Percentiles rank a stretch among this genome's conserved stretches.
phyloP scores from a whole-genome alignment of 768 basidiomycete genomes.

The Cystobasidium ongulense region DNA sequence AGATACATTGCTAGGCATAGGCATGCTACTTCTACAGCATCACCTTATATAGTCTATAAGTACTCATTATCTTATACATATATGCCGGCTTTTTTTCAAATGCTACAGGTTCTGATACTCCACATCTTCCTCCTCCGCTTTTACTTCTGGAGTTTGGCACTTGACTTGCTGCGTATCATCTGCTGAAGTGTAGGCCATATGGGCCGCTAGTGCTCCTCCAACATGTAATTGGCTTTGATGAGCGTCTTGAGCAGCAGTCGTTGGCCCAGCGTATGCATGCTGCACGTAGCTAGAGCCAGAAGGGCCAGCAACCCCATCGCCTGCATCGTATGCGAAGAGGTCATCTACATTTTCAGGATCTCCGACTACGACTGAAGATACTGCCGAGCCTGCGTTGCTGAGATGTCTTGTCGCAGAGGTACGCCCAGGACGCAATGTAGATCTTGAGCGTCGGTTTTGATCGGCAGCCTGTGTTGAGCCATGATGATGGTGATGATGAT shows the following conservation, averaged over 20 bases:
- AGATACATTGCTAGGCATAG: too few species aligned
- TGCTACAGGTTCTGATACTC: not conserved
- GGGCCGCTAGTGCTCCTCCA: not conserved
- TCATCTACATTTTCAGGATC: not conserved
- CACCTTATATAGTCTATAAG: too few species aligned
- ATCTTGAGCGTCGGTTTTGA: not conserved
- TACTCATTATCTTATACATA: too few species aligned
- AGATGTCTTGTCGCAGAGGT: not conserved
- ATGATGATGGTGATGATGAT: not conserved
- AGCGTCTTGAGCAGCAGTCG: not conserved
- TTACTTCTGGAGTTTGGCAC: not conserved
- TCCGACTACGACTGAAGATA: not conserved
- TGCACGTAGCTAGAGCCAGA: not conserved
- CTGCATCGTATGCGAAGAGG: not conserved
- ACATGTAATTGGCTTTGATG: not conserved
- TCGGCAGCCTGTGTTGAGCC: not conserved
- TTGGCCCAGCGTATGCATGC: not conserved
- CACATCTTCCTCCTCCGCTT: not conserved
- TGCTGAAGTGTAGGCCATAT: not conserved
- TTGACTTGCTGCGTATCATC: not conserved
- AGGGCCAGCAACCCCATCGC: not conserved
- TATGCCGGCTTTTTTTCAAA: not conserved
- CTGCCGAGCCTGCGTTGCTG: not conserved
- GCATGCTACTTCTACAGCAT: too few species aligned
- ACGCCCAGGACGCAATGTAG: not conserved